Conservation (phyloP, 371 early-diverging fungal species). For the Syncephalastrum racemosum region DNA sequence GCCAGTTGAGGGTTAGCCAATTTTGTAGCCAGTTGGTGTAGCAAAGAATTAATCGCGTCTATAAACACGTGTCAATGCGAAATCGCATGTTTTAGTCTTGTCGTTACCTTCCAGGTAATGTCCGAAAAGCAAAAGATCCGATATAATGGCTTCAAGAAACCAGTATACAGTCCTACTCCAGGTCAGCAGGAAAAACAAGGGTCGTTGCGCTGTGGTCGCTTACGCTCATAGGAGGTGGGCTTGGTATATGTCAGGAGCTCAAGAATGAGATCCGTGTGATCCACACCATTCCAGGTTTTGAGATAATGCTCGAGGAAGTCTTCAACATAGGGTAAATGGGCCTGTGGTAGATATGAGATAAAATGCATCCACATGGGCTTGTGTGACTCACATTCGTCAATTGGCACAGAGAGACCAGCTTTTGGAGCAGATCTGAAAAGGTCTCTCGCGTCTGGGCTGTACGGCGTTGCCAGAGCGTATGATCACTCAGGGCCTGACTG, state of each 20-base stretch:
- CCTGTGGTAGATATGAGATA: constrained; percentile 22
- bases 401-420: constrained; percentile 33
- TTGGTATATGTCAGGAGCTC: constrained; percentile 45
- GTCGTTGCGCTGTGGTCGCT: not conserved
- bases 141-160: constrained; percentile 45
- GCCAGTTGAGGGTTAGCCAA: constrained; percentile 57
- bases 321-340: constrained; percentile 50
- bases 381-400: constrained; percentile 41
- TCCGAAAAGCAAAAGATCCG: constrained; percentile 40
- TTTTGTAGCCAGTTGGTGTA: constrained; percentile 46
- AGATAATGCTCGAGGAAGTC: constrained; percentile 44
- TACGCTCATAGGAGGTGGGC: constrained; percentile 51
- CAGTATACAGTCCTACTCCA: constrained; percentile 8
- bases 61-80: constrained; percentile 5
- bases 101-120: constrained; percentile 49
- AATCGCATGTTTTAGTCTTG: not conserved
- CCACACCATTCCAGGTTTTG: constrained; percentile 53
- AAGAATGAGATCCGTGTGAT: constrained; percentile 48
- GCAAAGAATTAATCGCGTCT: constrained; percentile 46
- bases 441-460: constrained; percentile 23
- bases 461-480: constrained; percentile 33
- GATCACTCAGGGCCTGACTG: constrained; percentile 41
- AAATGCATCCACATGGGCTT: not conserved
- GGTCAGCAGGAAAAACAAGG: constrained; percentile 19
- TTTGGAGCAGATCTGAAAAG: constrained; percentile 37